Evolutionary conservation across 306 rosid genomes (phyloP), one percentile per base, ranked within the genome.

Genomic region (Mimosa bimucronata): DNA sequence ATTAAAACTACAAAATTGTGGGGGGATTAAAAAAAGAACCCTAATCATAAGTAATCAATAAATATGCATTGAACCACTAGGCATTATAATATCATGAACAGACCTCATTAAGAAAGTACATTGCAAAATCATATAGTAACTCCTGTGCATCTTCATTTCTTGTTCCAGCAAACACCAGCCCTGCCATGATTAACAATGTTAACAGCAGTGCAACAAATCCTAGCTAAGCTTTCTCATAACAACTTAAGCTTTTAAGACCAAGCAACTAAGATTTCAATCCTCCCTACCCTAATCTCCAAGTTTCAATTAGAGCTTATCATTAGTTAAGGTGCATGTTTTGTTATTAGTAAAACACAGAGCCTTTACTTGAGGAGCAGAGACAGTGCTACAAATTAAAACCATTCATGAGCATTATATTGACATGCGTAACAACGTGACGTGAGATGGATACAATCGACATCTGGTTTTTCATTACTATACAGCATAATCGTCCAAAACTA

Each of bases 141-240:
- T 94, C 97, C 80, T 91, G 95, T 6, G 94, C 97, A 50, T 88
- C 81, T 81, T 87, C 97, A 84, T 94, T 87, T 86, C 91, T 90
- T 73, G 98, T 87, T 78, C 98, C 98, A 75, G 98, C 97, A 82
- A 87, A 92, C 77, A 94, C 91, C 90, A 92, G 86, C 71, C 98
- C 98, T 94, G 87, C 38, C 73, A 81, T 31, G 52, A 40, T 21
- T 11, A 40, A 67, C 31, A 12, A 67, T 38, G 29, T 67, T 40
- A 40, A 40, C 19, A 67, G 31, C 4, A 40, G 7, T 67, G 15
- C 45, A 64, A 40, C 10, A n/a, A 67, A 67, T 19, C 15, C 28
- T 38, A 18, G 5, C 52, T 14, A 5, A 50, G 52, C 29, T 40
- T 67, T n/a, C 50, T 21, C 31, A 9, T 21, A n/a, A 16, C 25